Evolutionary conservation across 2,329 filamentous ascomycete genomes (phyloP).

Genomic region (Colletotrichum caudatum): DNA sequence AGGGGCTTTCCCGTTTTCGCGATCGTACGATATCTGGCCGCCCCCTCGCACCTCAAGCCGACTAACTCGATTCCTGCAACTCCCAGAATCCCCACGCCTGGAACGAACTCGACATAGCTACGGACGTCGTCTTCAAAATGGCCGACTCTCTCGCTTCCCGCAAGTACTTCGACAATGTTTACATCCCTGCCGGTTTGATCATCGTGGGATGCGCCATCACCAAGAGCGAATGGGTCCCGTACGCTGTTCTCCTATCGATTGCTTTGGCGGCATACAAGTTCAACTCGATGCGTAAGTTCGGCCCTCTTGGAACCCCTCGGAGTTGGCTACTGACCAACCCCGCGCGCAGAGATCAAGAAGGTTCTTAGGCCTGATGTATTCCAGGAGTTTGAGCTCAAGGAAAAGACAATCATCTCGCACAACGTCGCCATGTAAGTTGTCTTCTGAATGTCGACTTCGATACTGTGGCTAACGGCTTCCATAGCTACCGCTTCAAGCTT

Average conservation of each 20-base stretch:
- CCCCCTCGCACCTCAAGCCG: conserved; percentile 8
- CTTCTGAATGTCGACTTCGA: background rate
- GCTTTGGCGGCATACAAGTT: conserved; percentile 79
- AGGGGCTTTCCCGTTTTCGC: conserved; percentile 37
- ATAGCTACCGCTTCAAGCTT: conserved; percentile 90
- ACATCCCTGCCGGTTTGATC: conserved; percentile 84
- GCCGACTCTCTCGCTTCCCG: conserved; percentile 62
- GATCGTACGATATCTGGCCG: conserved; percentile 38
- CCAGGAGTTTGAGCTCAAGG: conserved; percentile 91
- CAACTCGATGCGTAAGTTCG: conserved; percentile 74
- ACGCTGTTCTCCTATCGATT: conserved; percentile 75
- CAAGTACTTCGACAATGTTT: conserved; percentile 81
- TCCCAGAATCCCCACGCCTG: conserved; percentile 16
- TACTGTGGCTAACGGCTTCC: conserved; percentile 34
- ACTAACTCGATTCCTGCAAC: background rate
- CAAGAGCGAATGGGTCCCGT: conserved; percentile 81
- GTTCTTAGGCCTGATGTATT: conserved; percentile 89
- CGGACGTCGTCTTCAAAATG: conserved; percentile 43
- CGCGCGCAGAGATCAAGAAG: conserved; percentile 74
- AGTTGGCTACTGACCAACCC: conserved; percentile 29
- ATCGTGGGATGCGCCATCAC: conserved; percentile 81
- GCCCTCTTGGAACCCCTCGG: conserved; percentile 23
- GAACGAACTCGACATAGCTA: conserved; percentile 11
- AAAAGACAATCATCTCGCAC: conserved; percentile 96
- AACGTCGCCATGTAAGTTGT: conserved; percentile 90